Percentiles rank a stretch among this genome's conserved stretches.
Conservation (phyloP, 306 rosid genomes). For the Ammopiptanthus mongolicus region DNA sequence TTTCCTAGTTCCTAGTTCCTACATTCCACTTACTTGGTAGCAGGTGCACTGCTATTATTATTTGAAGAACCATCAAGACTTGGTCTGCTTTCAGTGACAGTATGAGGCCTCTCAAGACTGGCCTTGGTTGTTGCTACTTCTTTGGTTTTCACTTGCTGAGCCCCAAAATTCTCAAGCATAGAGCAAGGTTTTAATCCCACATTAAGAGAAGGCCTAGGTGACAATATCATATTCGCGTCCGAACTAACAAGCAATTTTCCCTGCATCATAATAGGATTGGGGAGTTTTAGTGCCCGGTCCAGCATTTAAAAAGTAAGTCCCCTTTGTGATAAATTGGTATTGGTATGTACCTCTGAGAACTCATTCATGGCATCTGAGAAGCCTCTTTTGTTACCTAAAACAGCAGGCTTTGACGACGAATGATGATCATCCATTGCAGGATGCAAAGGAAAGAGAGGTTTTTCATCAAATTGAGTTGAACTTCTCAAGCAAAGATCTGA, state of each 20-base stretch:
- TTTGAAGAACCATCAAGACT: constrained; percentile 40
- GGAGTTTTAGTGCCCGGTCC: not conserved
- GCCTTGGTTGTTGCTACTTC: constrained; percentile 42
- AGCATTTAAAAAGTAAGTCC: not conserved
- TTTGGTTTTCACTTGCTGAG: constrained; percentile 38
- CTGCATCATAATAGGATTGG: constrained; percentile 39
- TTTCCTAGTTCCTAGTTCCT: constrained; percentile 22
- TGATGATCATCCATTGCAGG: constrained; percentile 51
- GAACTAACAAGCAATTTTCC: constrained; percentile 39
- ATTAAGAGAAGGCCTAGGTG: constrained; percentile 36
- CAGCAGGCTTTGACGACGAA: constrained; percentile 42
- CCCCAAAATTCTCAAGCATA: constrained; percentile 48
- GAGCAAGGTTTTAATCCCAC: constrained; percentile 35
- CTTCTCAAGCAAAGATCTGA: constrained; percentile 41
- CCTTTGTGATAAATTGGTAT: constrained; percentile 3
- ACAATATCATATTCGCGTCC: constrained; percentile 36
- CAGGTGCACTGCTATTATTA: constrained; percentile 53
- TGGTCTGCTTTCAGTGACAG: constrained; percentile 38
- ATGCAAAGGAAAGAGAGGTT: constrained; percentile 58
- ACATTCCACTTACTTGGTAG: constrained; percentile 58
- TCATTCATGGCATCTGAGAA: constrained; percentile 78
- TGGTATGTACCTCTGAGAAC: constrained; percentile 62
- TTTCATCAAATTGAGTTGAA: constrained; percentile 62
- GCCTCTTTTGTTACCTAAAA: constrained; percentile 81
- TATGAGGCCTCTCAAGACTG: constrained; percentile 45